Percentiles rank a stretch among this genome's conserved stretches.
Conservation (phyloP, 352 stramenopile genomes). For the Globisporangium polare region DNA sequence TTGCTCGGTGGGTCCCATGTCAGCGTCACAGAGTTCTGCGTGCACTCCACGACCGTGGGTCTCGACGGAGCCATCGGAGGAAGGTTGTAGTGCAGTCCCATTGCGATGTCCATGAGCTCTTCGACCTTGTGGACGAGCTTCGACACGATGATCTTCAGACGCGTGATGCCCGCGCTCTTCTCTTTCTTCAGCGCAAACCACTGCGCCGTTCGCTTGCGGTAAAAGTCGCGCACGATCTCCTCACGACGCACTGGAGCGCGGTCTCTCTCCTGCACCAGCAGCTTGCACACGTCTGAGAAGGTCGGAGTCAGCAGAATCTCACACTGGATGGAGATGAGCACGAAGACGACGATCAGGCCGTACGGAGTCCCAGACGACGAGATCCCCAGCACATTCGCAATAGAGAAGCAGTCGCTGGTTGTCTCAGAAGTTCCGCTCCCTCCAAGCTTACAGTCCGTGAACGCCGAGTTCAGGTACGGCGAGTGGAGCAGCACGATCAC, state of each 20-base stretch:
- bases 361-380: slow-evolving; percentile 44
- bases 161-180: slow-evolving; percentile 77
- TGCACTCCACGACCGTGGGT: slow-evolving; percentile 44
- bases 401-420: slow-evolving; percentile 51
- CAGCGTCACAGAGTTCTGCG: slow-evolving; percentile 75
- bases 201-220: slow-evolving; percentile 56
- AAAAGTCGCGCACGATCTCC: slow-evolving; percentile 64
- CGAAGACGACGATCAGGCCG: slow-evolving; percentile 75
- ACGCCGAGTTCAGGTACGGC: slow-evolving; percentile 47
- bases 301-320: slow-evolving; percentile 62
- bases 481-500: slow-evolving; percentile 68
- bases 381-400: slow-evolving; percentile 68
- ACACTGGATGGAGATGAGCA: slow-evolving; percentile 82
- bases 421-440: slow-evolving; percentile 17
- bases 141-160: slow-evolving; percentile 84
- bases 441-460: slow-evolving; percentile 50
- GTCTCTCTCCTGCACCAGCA: slow-evolving; percentile 47
- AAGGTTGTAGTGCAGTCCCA: slow-evolving; percentile 79
- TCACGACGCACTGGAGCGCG: slow-evolving; percentile 43
- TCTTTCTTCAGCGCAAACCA: slow-evolving; percentile 83
- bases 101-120: slow-evolving; percentile 87
- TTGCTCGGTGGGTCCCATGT: slow-evolving; percentile 59
- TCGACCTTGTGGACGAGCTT: slow-evolving; percentile 87
- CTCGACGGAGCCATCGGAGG: slow-evolving; percentile 73
- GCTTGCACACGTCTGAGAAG: slow-evolving; percentile 54